phyloP scores from a whole-genome alignment of 2,329 filamentous ascomycete species.

The Colletotrichum sp. region DNA sequence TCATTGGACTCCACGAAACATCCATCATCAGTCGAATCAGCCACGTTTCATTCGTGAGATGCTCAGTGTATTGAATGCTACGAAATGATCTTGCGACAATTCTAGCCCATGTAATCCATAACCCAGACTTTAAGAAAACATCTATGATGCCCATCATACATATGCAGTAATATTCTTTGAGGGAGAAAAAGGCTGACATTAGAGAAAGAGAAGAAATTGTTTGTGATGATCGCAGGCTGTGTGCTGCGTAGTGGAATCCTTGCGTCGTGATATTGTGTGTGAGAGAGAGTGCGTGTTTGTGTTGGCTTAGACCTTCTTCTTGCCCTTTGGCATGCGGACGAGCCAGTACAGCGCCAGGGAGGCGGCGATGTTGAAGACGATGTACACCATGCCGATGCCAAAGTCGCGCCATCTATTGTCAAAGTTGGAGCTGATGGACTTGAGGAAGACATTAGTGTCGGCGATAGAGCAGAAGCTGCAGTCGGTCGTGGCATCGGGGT shows the following conservation, averaged over 20 bases:
- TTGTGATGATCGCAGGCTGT: background rate
- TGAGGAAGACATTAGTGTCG: conserved; percentile 41
- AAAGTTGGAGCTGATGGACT: conserved; percentile 46
- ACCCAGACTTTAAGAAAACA: background rate
- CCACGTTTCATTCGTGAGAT: background rate
- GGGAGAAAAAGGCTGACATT: background rate
- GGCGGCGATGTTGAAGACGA: conserved; percentile 51
- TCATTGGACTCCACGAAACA: background rate
- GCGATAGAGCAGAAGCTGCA: conserved; percentile 49
- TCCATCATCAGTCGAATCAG: background rate
- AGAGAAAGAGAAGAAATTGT: background rate
- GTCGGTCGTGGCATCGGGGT: conserved; percentile 41
- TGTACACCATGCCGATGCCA: conserved; percentile 57
- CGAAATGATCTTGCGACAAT: background rate
- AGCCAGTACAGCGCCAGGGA: conserved; percentile 54
- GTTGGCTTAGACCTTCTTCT: conserved; percentile 7
- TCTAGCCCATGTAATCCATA: background rate
- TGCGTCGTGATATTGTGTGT: background rate
- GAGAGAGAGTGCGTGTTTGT: background rate
- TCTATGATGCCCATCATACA: background rate
- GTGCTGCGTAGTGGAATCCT: background rate
- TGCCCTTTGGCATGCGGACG: conserved; percentile 34
- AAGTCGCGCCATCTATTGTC: conserved; percentile 58
- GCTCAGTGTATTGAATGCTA: background rate
- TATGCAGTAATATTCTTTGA: background rate